phyloP scores from a whole-genome alignment of 2,329 filamentous ascomycete species.

The Ophidiomyces ophidiicola region DNA sequence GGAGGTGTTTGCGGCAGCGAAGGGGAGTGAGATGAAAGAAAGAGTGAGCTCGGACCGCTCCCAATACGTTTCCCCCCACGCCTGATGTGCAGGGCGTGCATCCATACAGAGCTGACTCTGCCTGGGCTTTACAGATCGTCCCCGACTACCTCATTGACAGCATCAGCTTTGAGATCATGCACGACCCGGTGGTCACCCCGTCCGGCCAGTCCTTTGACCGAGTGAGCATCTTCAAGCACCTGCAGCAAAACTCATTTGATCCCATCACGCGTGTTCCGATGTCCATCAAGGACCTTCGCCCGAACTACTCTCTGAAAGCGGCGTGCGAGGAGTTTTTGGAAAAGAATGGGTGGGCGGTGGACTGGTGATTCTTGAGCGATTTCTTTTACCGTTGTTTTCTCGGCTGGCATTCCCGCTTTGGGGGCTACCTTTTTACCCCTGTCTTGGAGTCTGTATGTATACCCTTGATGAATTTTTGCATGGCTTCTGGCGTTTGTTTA shows the following conservation, averaged over 20 bases:
- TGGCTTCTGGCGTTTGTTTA: no score
- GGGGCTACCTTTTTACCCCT: no score
- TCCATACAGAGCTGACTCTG: no score
- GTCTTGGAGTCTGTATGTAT: no score
- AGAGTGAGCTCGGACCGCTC: conserved; percentile 26
- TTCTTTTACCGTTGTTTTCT: background rate
- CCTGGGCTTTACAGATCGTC: conserved; percentile 27
- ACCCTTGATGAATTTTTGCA: no score
- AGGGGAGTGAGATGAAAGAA: conserved; percentile 32
- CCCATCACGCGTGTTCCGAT: conserved; percentile 73
- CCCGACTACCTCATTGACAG: conserved; percentile 39
- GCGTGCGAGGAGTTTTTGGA: conserved; percentile 77
- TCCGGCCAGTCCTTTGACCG: conserved; percentile 87
- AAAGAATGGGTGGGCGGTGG: conserved; percentile 82
- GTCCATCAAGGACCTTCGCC: conserved; percentile 55
- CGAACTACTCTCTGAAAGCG: conserved; percentile 68
- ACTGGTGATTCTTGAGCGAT: conserved; percentile 51
- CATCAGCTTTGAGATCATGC: conserved; percentile 41
- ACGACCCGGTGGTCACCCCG: conserved; percentile 45
- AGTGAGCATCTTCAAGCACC: conserved; percentile 70
- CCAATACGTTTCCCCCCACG: background rate
- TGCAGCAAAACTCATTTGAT: conserved; percentile 62
- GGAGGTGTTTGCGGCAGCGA: conserved; percentile 33
- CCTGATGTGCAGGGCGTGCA: no score
- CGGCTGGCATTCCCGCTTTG: no score